phyloP scores from a whole-genome alignment of 2,329 filamentous ascomycete genomes.

The Claviceps sp. region DNA sequence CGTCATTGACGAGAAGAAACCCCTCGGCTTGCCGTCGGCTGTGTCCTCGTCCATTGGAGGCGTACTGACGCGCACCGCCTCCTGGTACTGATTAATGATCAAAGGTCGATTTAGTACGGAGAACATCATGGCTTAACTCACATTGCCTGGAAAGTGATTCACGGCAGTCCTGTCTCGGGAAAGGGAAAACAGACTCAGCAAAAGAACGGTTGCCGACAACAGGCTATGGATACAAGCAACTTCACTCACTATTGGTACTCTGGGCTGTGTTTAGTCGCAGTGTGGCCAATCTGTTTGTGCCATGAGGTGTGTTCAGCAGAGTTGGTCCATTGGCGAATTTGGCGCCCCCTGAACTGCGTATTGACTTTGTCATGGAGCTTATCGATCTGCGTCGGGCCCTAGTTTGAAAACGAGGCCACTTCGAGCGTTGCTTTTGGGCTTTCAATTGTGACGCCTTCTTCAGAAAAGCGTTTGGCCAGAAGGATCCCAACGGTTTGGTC shows the following conservation, averaged over 20 bases:
- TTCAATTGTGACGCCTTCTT: constrained; percentile 18
- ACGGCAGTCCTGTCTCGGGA: constrained; percentile 7
- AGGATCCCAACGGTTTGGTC: constrained; percentile 8
- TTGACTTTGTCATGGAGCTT: constrained; percentile 24
- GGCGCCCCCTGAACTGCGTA: no score
- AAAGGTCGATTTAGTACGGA: background rate
- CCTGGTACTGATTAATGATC: constrained; percentile 17
- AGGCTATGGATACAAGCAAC: background rate
- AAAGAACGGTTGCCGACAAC: background rate
- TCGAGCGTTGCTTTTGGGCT: constrained; percentile 16
- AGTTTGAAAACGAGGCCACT: constrained; percentile 24
- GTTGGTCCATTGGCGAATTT: background rate
- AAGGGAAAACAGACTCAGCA: background rate
- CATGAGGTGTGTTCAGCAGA: background rate
- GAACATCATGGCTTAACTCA: constrained; percentile 9
- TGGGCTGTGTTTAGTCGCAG: background rate
- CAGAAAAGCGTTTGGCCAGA: constrained; percentile 9
- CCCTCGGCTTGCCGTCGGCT: constrained; percentile 22
- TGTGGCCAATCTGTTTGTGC: background rate
- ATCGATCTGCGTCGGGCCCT: constrained; percentile 24
- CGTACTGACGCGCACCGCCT: constrained; percentile 34
- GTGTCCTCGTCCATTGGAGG: constrained; percentile 29
- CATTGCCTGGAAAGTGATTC: constrained; percentile 22
- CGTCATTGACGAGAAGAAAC: constrained; percentile 30
- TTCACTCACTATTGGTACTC: constrained; percentile 1